Conservation (phyloP, 2,329 filamentous ascomycete genomes). For the Ophiosphaerella herpotricha region DNA sequence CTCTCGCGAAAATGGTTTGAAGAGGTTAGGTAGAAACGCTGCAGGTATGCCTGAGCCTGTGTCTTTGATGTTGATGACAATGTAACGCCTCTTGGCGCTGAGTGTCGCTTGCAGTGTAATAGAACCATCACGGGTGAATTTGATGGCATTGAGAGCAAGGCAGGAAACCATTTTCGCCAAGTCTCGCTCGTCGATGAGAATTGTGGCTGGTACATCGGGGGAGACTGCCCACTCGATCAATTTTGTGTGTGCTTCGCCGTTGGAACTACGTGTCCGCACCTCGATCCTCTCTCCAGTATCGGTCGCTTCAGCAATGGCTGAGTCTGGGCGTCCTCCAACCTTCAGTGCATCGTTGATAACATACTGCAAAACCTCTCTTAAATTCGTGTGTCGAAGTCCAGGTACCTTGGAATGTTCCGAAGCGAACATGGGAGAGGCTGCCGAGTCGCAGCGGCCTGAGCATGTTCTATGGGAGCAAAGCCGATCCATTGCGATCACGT, state of each 20-base stretch:
- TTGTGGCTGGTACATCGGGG: conserved; percentile 56
- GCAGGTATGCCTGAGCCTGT: conserved; percentile 71
- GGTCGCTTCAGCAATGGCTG: conserved; percentile 53
- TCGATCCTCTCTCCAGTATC: conserved; percentile 56
- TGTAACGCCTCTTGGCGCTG: conserved; percentile 56
- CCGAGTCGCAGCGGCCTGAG: conserved; percentile 29
- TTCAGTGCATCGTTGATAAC: conserved; percentile 59
- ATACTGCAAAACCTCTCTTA: conserved; percentile 56
- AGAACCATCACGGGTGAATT: conserved; percentile 69
- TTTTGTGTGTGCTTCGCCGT: conserved; percentile 52
- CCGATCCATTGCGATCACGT: conserved; percentile 24
- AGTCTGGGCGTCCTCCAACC: conserved; percentile 58
- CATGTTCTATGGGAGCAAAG: conserved; percentile 28
- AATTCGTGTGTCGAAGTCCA: conserved; percentile 53
- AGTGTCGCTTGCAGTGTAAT: conserved; percentile 62
- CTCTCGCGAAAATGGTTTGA: conserved; percentile 71
- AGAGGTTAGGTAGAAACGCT: conserved; percentile 68
- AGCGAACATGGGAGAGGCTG: conserved; percentile 38
- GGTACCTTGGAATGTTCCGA: conserved; percentile 50
- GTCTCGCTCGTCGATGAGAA: conserved; percentile 66
- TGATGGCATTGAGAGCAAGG: conserved; percentile 69
- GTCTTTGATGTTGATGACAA: conserved; percentile 67
- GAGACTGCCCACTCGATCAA: conserved; percentile 57
- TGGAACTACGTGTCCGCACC: conserved; percentile 51
- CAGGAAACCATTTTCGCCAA: conserved; percentile 67